A percentile compares a stretch with the other conserved stretches of the same genome.
Conservation (phyloP, 371 early-diverging fungal species). For the Mucor mucedo region DNA sequence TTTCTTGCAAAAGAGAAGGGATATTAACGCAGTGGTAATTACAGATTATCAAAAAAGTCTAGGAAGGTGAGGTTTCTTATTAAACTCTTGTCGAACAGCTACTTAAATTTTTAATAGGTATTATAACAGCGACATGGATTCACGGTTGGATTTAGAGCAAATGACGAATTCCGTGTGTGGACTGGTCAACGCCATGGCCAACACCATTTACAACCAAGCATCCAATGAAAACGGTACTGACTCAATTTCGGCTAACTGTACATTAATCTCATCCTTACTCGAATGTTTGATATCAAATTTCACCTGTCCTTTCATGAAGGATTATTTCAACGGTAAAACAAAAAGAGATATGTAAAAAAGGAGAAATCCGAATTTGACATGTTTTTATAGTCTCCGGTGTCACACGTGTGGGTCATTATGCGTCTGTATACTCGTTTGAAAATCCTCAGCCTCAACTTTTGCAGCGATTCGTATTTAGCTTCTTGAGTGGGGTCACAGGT, state of each 20-base stretch:
- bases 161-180: constrained; percentile 60
- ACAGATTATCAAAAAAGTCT: constrained; percentile 63
- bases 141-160: constrained; percentile 24
- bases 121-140: constrained; percentile 74
- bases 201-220: constrained; percentile 56
- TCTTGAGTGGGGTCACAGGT: constrained; percentile 62
- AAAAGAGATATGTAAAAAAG: background rate
- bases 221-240: constrained; percentile 45
- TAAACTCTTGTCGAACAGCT: no score
- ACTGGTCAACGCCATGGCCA: constrained; percentile 62
- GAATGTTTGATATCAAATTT: constrained; percentile 72
- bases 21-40: constrained; percentile 68
- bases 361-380: background rate
- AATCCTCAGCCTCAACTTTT: constrained; percentile 46
- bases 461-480: constrained; percentile 50
- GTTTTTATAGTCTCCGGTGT: constrained; percentile 35
- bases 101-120: constrained; percentile 40
- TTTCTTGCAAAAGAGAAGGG: constrained; percentile 63
- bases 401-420: constrained; percentile 44
- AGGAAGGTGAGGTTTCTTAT: constrained; percentile 39
- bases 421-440: constrained; percentile 46
- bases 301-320: constrained; percentile 65
- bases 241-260: constrained; percentile 51
- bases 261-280: constrained; percentile 59
- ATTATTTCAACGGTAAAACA: constrained; percentile 63